Percentiles rank a stretch among this genome's conserved stretches.
Conservation (phyloP, 2,329 filamentous ascomycete genomes). For the Aspergillus japonicus region DNA sequence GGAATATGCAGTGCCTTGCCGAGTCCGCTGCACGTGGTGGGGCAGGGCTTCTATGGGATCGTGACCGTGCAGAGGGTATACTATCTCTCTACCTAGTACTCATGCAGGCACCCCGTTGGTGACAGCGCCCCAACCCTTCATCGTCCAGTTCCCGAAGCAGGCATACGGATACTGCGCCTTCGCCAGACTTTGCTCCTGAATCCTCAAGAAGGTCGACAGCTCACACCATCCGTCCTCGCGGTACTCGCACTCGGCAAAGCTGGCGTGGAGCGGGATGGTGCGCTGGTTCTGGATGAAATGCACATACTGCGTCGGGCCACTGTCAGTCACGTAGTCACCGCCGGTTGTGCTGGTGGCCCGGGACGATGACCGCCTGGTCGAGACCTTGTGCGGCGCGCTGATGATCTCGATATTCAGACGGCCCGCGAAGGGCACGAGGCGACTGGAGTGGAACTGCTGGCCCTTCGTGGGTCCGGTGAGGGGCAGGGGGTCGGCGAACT, state of each 20-base stretch:
- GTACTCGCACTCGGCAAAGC: conserved; percentile 63
- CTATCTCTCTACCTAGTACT: no score
- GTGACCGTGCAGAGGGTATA: no score
- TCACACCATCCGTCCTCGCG: conserved; percentile 77
- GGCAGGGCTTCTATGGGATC: no score
- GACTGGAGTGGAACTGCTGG: conserved; percentile 64
- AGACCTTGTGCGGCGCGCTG: conserved; percentile 62
- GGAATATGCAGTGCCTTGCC: no score
- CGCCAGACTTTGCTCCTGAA: conserved; percentile 59
- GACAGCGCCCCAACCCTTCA: no score
- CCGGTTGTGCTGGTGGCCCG: neutral
- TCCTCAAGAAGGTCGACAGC: conserved; percentile 63
- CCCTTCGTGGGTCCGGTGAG: conserved; percentile 41
- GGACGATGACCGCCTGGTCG: conserved; percentile 39
- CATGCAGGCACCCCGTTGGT: no score
- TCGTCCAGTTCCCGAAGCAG: conserved; percentile 54
- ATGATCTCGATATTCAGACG: conserved; percentile 74
- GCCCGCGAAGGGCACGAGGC: conserved; percentile 70
- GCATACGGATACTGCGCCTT: conserved; percentile 63
- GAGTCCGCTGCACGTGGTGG: no score
- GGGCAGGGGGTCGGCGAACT: conserved; percentile 62
- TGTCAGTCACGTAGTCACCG: neutral
- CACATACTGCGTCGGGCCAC: conserved; percentile 62
- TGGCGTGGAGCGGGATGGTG: conserved; percentile 66
- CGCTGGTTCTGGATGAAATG: conserved; percentile 74